Evolutionary conservation across 2,329 filamentous ascomycete genomes (phyloP).

Genomic region (Tolypocladium tundrense): DNA sequence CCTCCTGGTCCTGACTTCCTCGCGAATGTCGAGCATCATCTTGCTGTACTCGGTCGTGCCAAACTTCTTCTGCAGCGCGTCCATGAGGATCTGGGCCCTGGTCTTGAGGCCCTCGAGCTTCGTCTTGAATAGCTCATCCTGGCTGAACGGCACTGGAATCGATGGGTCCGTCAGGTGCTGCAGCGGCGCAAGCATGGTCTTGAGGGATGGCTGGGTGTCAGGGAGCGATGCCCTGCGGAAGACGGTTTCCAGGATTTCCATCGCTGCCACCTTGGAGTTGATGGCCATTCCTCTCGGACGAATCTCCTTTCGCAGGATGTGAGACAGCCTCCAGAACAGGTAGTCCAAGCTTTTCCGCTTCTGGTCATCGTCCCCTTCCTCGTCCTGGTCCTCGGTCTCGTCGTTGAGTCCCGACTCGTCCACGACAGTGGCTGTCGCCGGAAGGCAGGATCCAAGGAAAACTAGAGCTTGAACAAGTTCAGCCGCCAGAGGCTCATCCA

Average conservation of each 20-base stretch:
- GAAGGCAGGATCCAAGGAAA: conserved; percentile 59
- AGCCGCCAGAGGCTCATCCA: conserved; percentile 65
- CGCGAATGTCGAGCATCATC: conserved; percentile 61
- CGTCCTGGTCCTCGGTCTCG: conserved; percentile 33
- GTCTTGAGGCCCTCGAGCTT: conserved; percentile 61
- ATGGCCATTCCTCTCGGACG: conserved; percentile 53
- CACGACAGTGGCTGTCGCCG: conserved; percentile 23
- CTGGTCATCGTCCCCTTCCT: conserved; percentile 32
- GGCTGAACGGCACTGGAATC: conserved; percentile 61
- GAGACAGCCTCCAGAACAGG: conserved; percentile 68
- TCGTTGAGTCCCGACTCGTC: conserved; percentile 28
- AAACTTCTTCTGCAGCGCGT: conserved; percentile 72
- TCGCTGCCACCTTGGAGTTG: conserved; percentile 63
- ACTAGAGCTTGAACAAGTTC: conserved; percentile 74
- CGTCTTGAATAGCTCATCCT: conserved; percentile 58
- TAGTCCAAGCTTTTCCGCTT: conserved; percentile 47
- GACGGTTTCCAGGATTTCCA: conserved; percentile 64
- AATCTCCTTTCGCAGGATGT: conserved; percentile 67
- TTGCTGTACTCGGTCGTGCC: conserved; percentile 73
- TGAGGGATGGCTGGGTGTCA: conserved; percentile 52
- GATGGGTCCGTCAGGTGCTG: conserved; percentile 76
- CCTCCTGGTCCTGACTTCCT: conserved; percentile 60
- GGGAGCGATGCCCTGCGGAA: conserved; percentile 48
- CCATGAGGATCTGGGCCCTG: conserved; percentile 68
- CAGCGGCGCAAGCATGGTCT: conserved; percentile 49